phyloP scores from a whole-genome alignment of 164 flowering plant genomes.

The Annona squamosa region DNA sequence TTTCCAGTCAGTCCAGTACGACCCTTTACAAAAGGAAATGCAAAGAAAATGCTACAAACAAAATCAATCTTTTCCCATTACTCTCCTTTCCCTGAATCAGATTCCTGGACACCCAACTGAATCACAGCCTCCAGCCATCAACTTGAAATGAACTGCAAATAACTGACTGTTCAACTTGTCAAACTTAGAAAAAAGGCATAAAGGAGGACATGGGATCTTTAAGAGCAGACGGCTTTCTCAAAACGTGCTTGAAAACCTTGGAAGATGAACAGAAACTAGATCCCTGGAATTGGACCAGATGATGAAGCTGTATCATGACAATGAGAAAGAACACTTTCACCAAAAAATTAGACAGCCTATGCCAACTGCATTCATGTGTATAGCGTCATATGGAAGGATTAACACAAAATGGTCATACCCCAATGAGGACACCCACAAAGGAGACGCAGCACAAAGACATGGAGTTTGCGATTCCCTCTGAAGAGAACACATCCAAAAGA shows the following conservation, averaged over 20 bases:
- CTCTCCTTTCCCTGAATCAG: background rate
- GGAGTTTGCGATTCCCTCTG: background rate
- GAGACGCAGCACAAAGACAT: background rate
- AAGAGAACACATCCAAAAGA: background rate
- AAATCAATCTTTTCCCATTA: background rate
- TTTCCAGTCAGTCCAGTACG: background rate
- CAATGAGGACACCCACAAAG: conserved; percentile 1
- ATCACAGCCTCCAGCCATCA: background rate
- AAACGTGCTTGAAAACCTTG: background rate
- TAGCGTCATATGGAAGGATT: background rate
- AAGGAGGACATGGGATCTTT: background rate
- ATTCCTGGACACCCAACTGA: background rate
- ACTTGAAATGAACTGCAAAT: background rate
- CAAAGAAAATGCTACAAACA: background rate
- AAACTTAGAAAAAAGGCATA: background rate
- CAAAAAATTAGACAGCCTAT: conserved; percentile 4
- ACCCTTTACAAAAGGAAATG: background rate
- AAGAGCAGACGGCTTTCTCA: background rate
- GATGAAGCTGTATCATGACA: background rate
- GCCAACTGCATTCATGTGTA: background rate
- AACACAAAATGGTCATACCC: background rate
- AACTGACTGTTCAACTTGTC: background rate
- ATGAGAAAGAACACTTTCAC: conserved; percentile 1
- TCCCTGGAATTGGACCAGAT: conserved; percentile 5
- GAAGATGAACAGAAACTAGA: background rate